phyloP scores from a whole-genome alignment of 371 early-diverging fungal genomes.

The Rhizopus sp. region DNA sequence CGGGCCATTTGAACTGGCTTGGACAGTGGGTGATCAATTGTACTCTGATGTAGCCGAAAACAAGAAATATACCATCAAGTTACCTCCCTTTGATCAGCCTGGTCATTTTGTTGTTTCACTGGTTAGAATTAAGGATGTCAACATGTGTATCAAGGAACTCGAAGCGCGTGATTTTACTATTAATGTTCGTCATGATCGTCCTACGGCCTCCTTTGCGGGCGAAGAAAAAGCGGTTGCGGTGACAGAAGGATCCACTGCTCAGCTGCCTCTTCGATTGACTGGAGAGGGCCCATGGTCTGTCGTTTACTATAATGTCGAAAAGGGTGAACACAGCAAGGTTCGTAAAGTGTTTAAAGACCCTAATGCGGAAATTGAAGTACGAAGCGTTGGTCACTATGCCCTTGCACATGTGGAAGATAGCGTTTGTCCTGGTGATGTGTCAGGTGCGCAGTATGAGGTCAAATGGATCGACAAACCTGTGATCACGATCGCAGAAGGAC shows the following conservation, averaged over 20 bases:
- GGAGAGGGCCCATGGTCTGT: constrained; percentile 54
- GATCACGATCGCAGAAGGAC: constrained; percentile 33
- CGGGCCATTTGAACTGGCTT: constrained; percentile 38
- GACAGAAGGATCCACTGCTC: constrained; percentile 34
- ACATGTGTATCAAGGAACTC: constrained; percentile 46
- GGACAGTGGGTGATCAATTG: constrained; percentile 35
- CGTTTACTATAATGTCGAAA: constrained; percentile 37
- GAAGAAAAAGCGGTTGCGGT: constrained; percentile 22
- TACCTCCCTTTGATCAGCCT: constrained; percentile 40
- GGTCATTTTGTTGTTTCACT: constrained; percentile 48
- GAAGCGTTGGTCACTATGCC: constrained; percentile 42
- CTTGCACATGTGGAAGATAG: constrained; percentile 46
- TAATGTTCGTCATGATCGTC: constrained; percentile 52
- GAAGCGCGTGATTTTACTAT: constrained; percentile 47
- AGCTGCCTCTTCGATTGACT: constrained; percentile 43
- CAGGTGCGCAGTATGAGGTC: constrained; percentile 33
- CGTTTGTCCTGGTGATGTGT: constrained; percentile 47
- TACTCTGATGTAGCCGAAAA: constrained; percentile 31
- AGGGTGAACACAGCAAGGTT: constrained; percentile 17
- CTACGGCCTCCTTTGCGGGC: constrained; percentile 42
- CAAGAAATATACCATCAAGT: constrained; percentile 30
- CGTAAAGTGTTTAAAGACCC: constrained; percentile 35
- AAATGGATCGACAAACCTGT: constrained; percentile 46
- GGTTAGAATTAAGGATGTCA: constrained; percentile 45
- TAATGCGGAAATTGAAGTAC: constrained; percentile 43